Evolutionary conservation across 805 yeast species (phyloP), one percentile per base, ranked within the genome.

Genomic region (Schwanniomyces sp.): DNA sequence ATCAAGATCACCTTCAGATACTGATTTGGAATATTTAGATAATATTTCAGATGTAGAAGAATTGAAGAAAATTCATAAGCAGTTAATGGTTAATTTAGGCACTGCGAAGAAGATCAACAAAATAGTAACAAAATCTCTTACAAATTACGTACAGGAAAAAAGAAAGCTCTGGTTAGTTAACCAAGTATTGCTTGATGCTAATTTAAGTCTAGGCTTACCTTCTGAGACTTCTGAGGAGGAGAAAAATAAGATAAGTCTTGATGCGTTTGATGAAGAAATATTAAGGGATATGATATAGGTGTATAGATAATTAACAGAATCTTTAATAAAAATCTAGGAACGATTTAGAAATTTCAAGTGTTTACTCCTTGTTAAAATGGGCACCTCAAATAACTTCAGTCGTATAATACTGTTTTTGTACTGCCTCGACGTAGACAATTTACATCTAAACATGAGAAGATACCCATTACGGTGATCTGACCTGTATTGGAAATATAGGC

Each of bases 151-250:
- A 11, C 55, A 61, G 38, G 62, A 64, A 36, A 68, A 69, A 38
- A 62, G 80, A 32, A 57, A 64, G 30, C 49, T 74, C 25, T 76
- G 77, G 75, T 46, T 62, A 5, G 53, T 62, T 6, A 79, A 74
- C 45, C 81, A 78, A 49, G 47, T 67, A 9, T 54, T 78, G 14
- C 52, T 79, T 24, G 78, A 78, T 45, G 73, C 75, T 5, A 75
- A 73, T 45, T 60, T 75, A 25, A 49, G 58, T 34, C 44, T 69
- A 8, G 79, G 74, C 1, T 56, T 73, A 24, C 75, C 72, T 16
- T 26, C 40, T 16, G 48, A 40, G 14, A 29, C 16, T 11, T 17
- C 39, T 18, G 50, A 40, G 4, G 46, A 34, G 14, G 18, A 29
- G 11, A 41, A 41, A 24, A 29, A 40, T 17, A 48, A 41, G 12